phyloP scores from a whole-genome alignment of 2,329 filamentous ascomycete genomes.

The Ceratocystis destructans region DNA sequence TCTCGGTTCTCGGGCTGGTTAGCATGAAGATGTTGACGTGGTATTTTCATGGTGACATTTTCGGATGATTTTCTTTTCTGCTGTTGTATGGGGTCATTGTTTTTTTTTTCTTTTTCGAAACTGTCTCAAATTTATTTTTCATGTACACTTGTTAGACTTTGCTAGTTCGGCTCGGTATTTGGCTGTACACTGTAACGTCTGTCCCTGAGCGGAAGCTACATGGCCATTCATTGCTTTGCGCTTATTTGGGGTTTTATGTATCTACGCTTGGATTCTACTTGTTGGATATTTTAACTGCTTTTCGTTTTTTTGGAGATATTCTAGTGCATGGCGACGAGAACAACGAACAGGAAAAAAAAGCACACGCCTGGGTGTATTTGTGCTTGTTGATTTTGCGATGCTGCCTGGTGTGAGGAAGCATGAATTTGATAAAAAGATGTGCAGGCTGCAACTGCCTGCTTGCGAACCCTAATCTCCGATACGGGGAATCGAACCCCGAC shows the following conservation, averaged over 20 bases:
- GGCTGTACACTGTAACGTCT: not conserved
- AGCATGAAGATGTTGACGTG: not conserved
- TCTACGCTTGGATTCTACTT: constrained; percentile 3
- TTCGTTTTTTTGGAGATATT: not conserved
- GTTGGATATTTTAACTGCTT: not conserved
- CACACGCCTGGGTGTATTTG: not conserved
- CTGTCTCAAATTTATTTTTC: constrained; percentile 1
- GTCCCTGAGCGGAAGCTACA: not conserved
- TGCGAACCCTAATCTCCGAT: constrained; percentile 8
- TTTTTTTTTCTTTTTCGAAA: not conserved
- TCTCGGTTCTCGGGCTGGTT: not conserved
- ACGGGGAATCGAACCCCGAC: constrained; percentile 20
- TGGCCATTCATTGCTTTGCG: not conserved
- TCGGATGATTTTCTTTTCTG: not conserved
- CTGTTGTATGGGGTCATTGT: not conserved
- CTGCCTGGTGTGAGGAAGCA: too few relatives aligned
- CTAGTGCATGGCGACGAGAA: not conserved
- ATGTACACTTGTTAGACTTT: constrained; percentile 1
- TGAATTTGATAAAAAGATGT: too few relatives aligned
- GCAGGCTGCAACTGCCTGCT: too few relatives aligned
- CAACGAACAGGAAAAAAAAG: not conserved
- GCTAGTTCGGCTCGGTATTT: not conserved
- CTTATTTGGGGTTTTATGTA: not conserved
- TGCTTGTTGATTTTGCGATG: not conserved
- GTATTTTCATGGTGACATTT: not conserved